Percentiles rank a stretch among this genome's conserved stretches.
These are phyloP conservation scores for Citrus hindsii DNA, from an alignment of 345 rosid species.

Conservation along the genomic window DNA sequence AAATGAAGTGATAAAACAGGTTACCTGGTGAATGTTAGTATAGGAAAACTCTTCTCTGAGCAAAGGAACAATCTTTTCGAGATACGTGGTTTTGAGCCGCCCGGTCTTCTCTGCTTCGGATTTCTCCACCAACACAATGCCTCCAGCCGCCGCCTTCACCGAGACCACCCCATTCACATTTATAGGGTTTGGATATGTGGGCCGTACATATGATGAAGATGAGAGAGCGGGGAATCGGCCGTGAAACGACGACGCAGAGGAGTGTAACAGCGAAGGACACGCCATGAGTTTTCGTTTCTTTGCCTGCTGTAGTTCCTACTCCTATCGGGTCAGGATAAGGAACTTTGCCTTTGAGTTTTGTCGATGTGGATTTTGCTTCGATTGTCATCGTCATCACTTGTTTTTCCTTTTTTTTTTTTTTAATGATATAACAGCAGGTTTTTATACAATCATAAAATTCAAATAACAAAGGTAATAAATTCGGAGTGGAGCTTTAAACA, in stretches of 20 bases:
- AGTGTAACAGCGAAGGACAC: slow-evolving; percentile 42
- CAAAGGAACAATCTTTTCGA: slow-evolving; percentile 77
- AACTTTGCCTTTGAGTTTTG: not conserved
- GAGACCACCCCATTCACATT: slow-evolving; percentile 31
- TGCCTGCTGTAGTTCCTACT: not conserved
- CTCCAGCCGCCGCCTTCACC: slow-evolving; percentile 47
- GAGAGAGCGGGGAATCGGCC: slow-evolving; percentile 43
- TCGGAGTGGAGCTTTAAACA: too few species aligned
- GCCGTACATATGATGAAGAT: slow-evolving; percentile 30
- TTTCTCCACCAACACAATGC: slow-evolving; percentile 72
- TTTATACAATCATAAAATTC: not conserved
- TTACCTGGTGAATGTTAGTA: slow-evolving; percentile 76
- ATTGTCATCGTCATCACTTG: too few species aligned
- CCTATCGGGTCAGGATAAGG: not conserved
- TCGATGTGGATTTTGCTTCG: too few species aligned
- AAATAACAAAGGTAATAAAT: too few species aligned
- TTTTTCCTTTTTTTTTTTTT: too few species aligned
- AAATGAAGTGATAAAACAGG: not conserved
- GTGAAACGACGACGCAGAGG: slow-evolving; percentile 55
- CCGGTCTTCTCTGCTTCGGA: slow-evolving; percentile 61
- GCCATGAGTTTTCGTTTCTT: slow-evolving; percentile 33
- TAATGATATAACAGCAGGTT: not conserved
- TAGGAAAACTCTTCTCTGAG: slow-evolving; percentile 83
- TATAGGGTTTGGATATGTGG: slow-evolving; percentile 23
- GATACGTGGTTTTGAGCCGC: slow-evolving; percentile 68